A percentile compares a stretch with the other conserved stretches of the same genome.
phyloP scores from a whole-genome alignment of 2,329 filamentous ascomycete genomes.

The Alternaria viburni region DNA sequence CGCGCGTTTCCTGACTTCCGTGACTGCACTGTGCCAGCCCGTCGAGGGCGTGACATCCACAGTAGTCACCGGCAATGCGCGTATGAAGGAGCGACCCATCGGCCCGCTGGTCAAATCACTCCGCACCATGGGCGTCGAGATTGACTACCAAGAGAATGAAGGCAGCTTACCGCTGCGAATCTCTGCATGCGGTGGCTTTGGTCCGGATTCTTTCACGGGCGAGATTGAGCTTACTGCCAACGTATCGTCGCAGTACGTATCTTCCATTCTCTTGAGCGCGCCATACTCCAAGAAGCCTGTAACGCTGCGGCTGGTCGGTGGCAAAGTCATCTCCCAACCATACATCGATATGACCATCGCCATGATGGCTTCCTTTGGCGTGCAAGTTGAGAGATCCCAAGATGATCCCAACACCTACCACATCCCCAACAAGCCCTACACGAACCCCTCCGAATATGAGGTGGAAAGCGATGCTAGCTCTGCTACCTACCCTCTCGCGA shows the following conservation, averaged over 20 bases:
- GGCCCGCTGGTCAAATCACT: constrained; percentile 91
- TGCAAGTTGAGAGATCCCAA: constrained; percentile 76
- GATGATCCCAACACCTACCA: constrained; percentile 90
- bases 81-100: constrained; percentile 96
- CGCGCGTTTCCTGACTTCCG: constrained; percentile 91
- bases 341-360: constrained; percentile 99
- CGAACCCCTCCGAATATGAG: constrained; percentile 83
- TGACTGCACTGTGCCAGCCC: constrained; percentile 81
- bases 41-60: constrained; percentile 68
- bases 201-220: constrained; percentile 73
- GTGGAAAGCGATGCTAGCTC: constrained; percentile 98
- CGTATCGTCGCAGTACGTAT: constrained; percentile 98
- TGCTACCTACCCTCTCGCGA: constrained; percentile 91
- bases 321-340: constrained; percentile 93
- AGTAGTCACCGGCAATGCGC: constrained; percentile 87
- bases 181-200: constrained; percentile 64
- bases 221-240: constrained; percentile 91
- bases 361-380: constrained; percentile 95
- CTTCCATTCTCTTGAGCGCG: constrained; percentile 93
- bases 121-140: constrained; percentile 80
- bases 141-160: constrained; percentile 84
- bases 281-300: constrained; percentile 96
- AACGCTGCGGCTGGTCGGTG: constrained; percentile 87
- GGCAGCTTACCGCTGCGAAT: constrained; percentile 85
- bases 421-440: constrained; percentile 83